Evolutionary conservation across 2,329 filamentous ascomycete genomes (phyloP), one percentile per base, ranked within the genome.

Genomic region (Fusarium sp.): DNA sequence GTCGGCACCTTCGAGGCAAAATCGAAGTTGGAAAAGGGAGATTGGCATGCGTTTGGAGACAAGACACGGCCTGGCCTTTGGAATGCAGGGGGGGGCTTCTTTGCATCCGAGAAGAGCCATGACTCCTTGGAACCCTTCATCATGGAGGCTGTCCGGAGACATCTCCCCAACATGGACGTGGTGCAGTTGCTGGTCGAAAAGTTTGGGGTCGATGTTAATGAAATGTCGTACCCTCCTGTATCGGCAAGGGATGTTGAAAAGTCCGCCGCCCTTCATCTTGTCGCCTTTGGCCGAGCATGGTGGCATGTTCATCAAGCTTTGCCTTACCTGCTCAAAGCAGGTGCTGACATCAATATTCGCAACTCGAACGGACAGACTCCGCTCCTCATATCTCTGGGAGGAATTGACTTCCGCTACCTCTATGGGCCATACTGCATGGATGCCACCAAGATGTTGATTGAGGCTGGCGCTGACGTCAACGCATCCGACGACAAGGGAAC

Each of bases 131-230:
- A 8, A 12, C 78, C 78, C 0, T 75, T 80, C 8, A 66, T 82
- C 2, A 40, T 79, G 12, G 57, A 71, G 4, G 82, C 82, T 25
- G 80, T 81, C 54, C 32, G 59, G n/a, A 71, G 79, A 30, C 63
- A 77, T 4, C 64, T 81, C 14, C 82, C 82, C 9, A 84, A 84
- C 40, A 79, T 84, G 67, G 76, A 79, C 6, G 76, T 83, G 4
- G 72, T 84, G 1, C 78, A 79, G 12, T 50, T 83, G 4, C 66
- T 85, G 9, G 79, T 85, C 3, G 79, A 82, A 30, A 78, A 76
- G 20, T 80, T 81, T 20, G 69, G 68, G 2, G 80, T 82, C 12
- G 77, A 83, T 66, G 57, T 84, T n/a, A 77, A 83, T 38, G 77
- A 75, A 30, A 33, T 47, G 22, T 40, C 47, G 6, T 32, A 20